Evolutionary conservation across 805 yeast species (phyloP), one percentile per base, ranked within the genome.

Genomic region (Saccharomyces mikatae): DNA sequence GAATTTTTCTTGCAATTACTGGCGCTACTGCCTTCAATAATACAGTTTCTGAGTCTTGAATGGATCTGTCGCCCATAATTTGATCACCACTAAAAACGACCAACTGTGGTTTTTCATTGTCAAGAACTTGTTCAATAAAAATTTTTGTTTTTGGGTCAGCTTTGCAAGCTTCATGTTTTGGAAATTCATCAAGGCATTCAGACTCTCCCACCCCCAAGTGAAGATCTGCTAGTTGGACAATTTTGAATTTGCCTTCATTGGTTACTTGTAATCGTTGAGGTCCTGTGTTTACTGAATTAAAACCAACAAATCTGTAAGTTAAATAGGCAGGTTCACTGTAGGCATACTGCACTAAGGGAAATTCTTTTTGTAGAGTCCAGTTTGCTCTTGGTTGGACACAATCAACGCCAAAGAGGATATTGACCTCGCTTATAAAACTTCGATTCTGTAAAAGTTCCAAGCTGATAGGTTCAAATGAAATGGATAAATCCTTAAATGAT

Each of bases 41-140:
- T 0, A 97, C 82, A 0, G 96, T 83, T 60, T 84, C 85, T 0
- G 97, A 78, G 65, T 92, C 98, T 8, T 88, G 89, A 0, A 88
- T 77, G 14, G 71, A 64, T 48, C 74, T 78, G 46, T 80, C 83
- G 2, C 98, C 98, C 77, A 81, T 88, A 0, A 92, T 78, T 68
- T 89, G 96, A 71, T 92, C 99, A 6, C 99, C 99, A 0, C 97
- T 84, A 54, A 89, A 74, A 0, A 90, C 89, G 0, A 89, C 94
- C 28, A 91, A 68, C 65, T 94, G 91, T 0, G 99, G 98, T 32
- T 77, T 68, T 67, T 94, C 98, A 0, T 77, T 56, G 53, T 87
- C 91, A 48, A 92, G 71, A 0, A 87, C 86, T 22, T 67, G 67
- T 6, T 81, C 74, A 9, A 92, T 63, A 62, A 91, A 89, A 5